Percentiles rank a stretch among this genome's conserved stretches.
These are phyloP conservation scores for Xylaria palmicola DNA, from an alignment of 495 filamentous ascomycete species.

Conservation along the genomic window DNA sequence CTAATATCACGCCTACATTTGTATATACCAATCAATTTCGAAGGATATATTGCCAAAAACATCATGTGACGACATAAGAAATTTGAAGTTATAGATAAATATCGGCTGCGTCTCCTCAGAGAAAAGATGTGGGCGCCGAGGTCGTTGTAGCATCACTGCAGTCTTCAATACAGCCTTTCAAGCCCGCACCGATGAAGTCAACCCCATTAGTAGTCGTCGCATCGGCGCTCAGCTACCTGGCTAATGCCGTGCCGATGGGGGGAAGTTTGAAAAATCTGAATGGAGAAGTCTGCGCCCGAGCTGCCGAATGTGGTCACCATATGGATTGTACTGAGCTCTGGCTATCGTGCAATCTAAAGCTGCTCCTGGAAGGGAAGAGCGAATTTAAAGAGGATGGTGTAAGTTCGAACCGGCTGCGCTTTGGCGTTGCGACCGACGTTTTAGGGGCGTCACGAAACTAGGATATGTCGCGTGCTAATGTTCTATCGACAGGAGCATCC, in stretches of 20 bases:
- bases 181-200: neutral
- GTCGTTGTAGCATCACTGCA: neutral
- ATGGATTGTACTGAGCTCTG: slow-evolving; percentile 9
- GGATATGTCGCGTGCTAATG: neutral
- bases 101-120: neutral
- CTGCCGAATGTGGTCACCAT: slow-evolving; percentile 1
- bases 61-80: neutral
- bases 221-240: neutral
- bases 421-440: neutral
- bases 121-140: neutral
- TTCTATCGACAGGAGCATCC: neutral
- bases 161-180: neutral
- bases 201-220: neutral
- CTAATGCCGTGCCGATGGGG: slow-evolving; percentile 3
- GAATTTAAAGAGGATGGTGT: slow-evolving; percentile 6
- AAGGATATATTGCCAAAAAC: neutral
- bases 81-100: neutral
- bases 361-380: neutral
- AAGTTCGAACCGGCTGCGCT: neutral
- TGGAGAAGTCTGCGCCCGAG: slow-evolving; percentile 3
- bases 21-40: neutral
- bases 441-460: neutral
- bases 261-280: slow-evolving; percentile 8
- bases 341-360: slow-evolving; percentile 9
- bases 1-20: neutral